These are phyloP conservation scores for Paracoccidioides lutzii DNA, from an alignment of 2,329 filamentous ascomycete species.

Conservation along the genomic window DNA sequence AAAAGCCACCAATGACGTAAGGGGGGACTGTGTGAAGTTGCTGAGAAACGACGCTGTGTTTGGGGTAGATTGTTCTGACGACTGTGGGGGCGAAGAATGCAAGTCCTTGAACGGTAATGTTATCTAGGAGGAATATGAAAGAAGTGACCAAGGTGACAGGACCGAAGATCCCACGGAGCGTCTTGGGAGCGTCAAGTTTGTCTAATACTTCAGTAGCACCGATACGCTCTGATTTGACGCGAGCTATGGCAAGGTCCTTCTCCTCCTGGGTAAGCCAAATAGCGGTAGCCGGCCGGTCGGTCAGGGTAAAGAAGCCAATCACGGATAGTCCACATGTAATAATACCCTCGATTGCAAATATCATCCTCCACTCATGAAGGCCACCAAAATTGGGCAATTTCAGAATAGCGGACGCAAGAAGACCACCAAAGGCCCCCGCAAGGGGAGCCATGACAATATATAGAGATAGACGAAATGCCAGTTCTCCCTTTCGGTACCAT, in stretches of 20 bases:
- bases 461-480: slow-evolving; percentile 53
- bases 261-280: slow-evolving; percentile 8
- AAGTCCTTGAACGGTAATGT: slow-evolving; percentile 61
- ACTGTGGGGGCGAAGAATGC: slow-evolving; percentile 10
- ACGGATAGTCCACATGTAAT: slow-evolving; percentile 7
- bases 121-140: slow-evolving; percentile 44
- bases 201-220: slow-evolving; percentile 8
- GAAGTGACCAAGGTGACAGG: slow-evolving; percentile 6
- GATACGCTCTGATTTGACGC: slow-evolving; percentile 9
- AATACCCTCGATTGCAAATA: slow-evolving; percentile 11
- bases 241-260: slow-evolving; percentile 8
- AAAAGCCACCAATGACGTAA: slow-evolving; percentile 6
- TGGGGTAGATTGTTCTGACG: slow-evolving; percentile 7
- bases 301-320: slow-evolving; percentile 7
- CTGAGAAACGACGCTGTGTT: slow-evolving; percentile 24
- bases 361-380: slow-evolving; percentile 9
- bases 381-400: slow-evolving; percentile 8
- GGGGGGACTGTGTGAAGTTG: slow-evolving; percentile 11
- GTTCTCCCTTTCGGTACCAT: slow-evolving; percentile 58
- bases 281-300: slow-evolving; percentile 8
- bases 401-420: slow-evolving; percentile 40
- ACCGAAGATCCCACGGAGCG: slow-evolving; percentile 7
- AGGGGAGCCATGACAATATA: slow-evolving; percentile 61
- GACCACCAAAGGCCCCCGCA: slow-evolving; percentile 57
- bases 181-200: slow-evolving; percentile 6